Base-by-base conservation (phyloP, 2,329 filamentous ascomycete genomes). In the Apiospora marii region DNA sequence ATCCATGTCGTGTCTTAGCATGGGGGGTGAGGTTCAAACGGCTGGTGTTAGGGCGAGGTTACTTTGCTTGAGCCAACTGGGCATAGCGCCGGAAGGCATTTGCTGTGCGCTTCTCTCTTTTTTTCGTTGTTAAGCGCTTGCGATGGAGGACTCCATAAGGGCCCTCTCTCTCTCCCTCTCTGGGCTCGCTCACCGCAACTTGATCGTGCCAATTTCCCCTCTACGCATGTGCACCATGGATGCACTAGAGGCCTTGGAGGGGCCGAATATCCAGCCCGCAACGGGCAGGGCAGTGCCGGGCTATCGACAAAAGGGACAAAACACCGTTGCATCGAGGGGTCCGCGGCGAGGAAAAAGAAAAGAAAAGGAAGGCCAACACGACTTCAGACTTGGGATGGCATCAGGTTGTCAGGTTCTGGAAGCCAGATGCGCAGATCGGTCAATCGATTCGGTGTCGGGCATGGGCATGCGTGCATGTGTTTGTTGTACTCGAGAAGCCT, bases 11-110 rank as follows among this genome's bases (percentile, higher is more conserved):
- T 58, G 53, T 58, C 53, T 37, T 64, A 64, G 1, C 19, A 34
- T n/a, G 46, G 22, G 46, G 19, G 46, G 46, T 41, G 30, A 14
- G 19, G 58, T 41, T 37, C 30, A 61, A 64, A 64, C 58, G 58
- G 58, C 5, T 41, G 58, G 22, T 64, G 58, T 41, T 41, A 64
- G 58, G 58, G 34, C 30, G 58, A 37, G 34, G 58, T 64, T 64
- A 64, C 58, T 34, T 64, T 61, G 30, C 19, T 7, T 7, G 12
- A n/a, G 58, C 58, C 10, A 37, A 64, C 19, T 22, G 10, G 30
- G 58, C 5, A 10, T 64, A 64, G 58, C 19, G 58, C 58, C 58
- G 58, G 34, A 41, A 37, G 22, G 34, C 58, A 64, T n/a, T n/a
- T 49, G 46, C 44, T 49, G 46, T 49, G 46, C 22, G 16, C 46